A percentile compares a stretch with the other conserved stretches of the same genome.
phyloP scores from a whole-genome alignment of 1,139 yeast species.

The Candida freyschussii region DNA sequence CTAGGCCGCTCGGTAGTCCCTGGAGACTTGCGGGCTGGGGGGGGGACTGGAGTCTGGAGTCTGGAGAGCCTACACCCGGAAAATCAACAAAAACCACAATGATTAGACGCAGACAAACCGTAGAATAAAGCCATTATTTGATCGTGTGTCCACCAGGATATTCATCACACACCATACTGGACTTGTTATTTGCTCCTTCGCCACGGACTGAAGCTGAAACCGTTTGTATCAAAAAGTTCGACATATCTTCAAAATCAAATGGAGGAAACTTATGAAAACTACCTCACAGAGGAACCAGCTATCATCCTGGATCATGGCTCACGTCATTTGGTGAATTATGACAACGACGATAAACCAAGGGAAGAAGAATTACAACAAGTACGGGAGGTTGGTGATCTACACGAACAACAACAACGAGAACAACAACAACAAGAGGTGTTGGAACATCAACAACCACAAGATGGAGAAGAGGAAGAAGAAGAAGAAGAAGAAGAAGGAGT shows the following conservation, averaged over 20 bases:
- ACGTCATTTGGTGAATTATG: too few relatives aligned
- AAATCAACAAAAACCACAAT: too few relatives aligned
- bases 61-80: too few relatives aligned
- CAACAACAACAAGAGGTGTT: conserved; percentile 8
- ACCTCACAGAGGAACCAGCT: conserved; percentile 19
- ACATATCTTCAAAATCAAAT: conserved; percentile 6
- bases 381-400: too few relatives aligned
- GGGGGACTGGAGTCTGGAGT: too few relatives aligned
- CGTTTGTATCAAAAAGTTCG: background rate
- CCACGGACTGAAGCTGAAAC: background rate
- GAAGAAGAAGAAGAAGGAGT: conserved; percentile 28
- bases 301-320: conserved; percentile 16
- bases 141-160: too few relatives aligned
- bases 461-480: conserved; percentile 26
- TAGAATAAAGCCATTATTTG: too few relatives aligned
- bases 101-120: too few relatives aligned
- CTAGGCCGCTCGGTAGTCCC: too few relatives aligned
- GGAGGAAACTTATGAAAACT: conserved; percentile 20
- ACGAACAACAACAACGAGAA: conserved; percentile 5
- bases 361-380: conserved; percentile 1
- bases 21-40: too few relatives aligned
- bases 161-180: too few relatives aligned
- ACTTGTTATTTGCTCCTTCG: background rate
- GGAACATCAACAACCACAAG: conserved; percentile 12
- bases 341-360: too few relatives aligned